Percentiles rank a stretch among this genome's conserved stretches.
Evolutionary conservation across 140 eudicot species (phyloP).

Genomic region (Flaveria floridana): DNA sequence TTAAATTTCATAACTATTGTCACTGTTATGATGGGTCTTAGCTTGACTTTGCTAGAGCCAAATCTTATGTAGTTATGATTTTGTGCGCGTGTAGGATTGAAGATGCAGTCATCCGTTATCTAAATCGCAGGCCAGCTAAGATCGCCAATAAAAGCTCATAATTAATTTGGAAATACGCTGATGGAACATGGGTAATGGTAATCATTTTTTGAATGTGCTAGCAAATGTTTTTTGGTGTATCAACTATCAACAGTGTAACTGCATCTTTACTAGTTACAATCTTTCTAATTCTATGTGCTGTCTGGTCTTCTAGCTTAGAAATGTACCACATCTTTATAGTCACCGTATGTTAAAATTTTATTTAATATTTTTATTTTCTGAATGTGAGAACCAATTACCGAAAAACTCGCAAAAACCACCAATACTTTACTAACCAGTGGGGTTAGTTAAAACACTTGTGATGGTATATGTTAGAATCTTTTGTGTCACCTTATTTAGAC

Average conservation of each 20-base stretch:
- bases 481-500: too few species aligned
- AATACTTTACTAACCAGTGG: too few species aligned
- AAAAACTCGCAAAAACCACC: too few species aligned
- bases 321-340: neutral
- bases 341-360: neutral
- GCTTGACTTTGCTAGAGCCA: conserved; percentile 6
- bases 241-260: conserved; percentile 13
- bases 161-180: conserved; percentile 23
- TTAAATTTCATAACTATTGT: neutral
- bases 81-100: conserved; percentile 61
- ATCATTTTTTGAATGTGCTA: conserved; percentile 16
- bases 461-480: too few species aligned
- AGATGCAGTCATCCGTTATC: conserved; percentile 84
- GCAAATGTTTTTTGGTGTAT: conserved; percentile 25
- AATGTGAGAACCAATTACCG: too few species aligned
- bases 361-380: too few species aligned
- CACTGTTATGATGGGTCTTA: neutral
- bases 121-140: conserved; percentile 55
- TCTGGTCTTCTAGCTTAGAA: conserved; percentile 26
- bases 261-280: conserved; percentile 20
- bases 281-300: neutral
- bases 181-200: conserved; percentile 20
- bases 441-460: too few species aligned
- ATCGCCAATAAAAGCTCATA: conserved; percentile 51
- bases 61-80: conserved; percentile 21